These are phyloP conservation scores for Lactifluus volemus DNA, from an alignment of 768 basidiomycete species.

Conservation along the genomic window DNA sequence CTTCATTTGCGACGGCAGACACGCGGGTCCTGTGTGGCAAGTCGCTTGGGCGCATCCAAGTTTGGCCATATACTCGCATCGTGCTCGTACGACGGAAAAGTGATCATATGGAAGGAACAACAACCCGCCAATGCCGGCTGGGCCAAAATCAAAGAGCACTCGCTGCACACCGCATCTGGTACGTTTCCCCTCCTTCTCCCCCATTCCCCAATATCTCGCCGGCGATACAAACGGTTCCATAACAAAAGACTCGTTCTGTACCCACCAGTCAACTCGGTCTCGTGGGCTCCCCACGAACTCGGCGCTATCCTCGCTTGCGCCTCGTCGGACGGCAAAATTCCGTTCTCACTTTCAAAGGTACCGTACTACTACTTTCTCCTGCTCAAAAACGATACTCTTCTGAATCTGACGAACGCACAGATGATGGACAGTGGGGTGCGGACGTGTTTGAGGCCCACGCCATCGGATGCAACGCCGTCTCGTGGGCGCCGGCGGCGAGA, in stretches of 20 bases:
- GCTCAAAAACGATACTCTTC: neutral
- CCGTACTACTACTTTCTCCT: constrained; percentile 22
- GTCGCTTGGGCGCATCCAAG: constrained; percentile 96
- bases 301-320: constrained; percentile 96
- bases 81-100: constrained; percentile 98
- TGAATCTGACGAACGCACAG: constrained; percentile 33
- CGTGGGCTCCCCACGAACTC: constrained; percentile 98
- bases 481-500: constrained; percentile 90
- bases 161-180: constrained; percentile 91
- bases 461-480: constrained; percentile 94
- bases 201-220: neutral
- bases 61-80: constrained; percentile 95
- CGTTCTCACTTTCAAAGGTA: constrained; percentile 94
- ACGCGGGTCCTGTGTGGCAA: constrained; percentile 97
- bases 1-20: constrained; percentile 37
- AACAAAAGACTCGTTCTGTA: neutral
- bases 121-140: constrained; percentile 45
- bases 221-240: neutral
- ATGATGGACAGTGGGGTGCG: constrained; percentile 94
- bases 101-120: constrained; percentile 97
- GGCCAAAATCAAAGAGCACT: constrained; percentile 95
- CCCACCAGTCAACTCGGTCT: constrained; percentile 82
- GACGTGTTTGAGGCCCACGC: constrained; percentile 94
- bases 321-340: constrained; percentile 97
- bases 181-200: constrained; percentile 20